Percentiles rank a stretch among this genome's conserved stretches.
Conservation (phyloP, 139 green algal species). For the Micractinium conductrix region DNA sequence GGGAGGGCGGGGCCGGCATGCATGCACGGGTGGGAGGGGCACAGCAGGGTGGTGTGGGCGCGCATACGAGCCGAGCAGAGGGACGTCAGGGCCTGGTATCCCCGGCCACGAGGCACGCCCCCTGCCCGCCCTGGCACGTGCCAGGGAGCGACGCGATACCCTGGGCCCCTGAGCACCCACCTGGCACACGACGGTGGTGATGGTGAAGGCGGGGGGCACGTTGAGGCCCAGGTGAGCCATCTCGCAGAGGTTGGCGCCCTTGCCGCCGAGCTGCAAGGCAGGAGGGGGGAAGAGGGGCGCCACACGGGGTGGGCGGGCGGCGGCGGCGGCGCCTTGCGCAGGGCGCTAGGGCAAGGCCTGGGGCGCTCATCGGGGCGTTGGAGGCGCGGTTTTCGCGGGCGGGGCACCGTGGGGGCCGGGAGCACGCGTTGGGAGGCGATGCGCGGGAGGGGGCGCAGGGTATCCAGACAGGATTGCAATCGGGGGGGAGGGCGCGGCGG, state of each 20-base stretch:
- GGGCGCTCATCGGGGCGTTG: background rate
- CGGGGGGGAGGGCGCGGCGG: too few relatives aligned
- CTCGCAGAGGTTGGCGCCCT: conserved; percentile 89
- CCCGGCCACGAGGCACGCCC: background rate
- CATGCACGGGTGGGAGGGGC: background rate
- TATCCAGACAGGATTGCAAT: too few relatives aligned
- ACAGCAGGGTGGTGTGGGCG: background rate
- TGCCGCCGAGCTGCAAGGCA: conserved; percentile 29
- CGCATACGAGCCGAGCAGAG: background rate
- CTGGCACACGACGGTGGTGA: conserved; percentile 89
- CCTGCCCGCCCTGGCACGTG: background rate
- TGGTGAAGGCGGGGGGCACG: conserved; percentile 88
- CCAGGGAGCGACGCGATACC: too few relatives aligned
- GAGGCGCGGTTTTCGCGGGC: background rate
- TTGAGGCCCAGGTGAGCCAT: conserved; percentile 87
- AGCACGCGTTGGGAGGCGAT: too few relatives aligned
- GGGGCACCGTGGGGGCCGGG: background rate
- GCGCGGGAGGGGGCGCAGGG: too few relatives aligned
- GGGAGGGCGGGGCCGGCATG: background rate
- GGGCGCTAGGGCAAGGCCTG: background rate
- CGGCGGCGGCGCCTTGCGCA: too few relatives aligned
- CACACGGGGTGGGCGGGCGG: background rate
- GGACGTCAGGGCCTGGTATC: background rate
- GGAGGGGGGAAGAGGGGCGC: background rate
- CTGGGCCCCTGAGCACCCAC: too few relatives aligned